Base-by-base conservation (phyloP, 2,329 filamentous ascomycete genomes). In the Emmonsiellopsis sp. region DNA sequence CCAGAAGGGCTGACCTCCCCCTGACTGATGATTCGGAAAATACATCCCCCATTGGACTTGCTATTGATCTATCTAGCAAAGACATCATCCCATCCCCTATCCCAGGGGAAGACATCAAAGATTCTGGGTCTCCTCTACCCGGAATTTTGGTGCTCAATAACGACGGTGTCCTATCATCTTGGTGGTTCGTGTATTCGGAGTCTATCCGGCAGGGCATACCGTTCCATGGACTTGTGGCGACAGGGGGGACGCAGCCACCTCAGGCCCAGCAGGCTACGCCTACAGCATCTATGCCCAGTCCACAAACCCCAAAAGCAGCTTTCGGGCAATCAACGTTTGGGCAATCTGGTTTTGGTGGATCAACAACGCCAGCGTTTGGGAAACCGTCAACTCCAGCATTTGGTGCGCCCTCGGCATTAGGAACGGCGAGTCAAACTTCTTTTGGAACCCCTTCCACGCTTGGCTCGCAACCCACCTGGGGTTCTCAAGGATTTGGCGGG, bases 101-200 rank as follows among this genome's bases (percentile, higher is more conserved):
- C 54, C 82, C 55, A 82, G 79, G 82, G 1, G 86, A 93, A 57
- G 86, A 95, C 63, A 82, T 94, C 46, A 80, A 86, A 34, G 81
- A 91, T 62, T 94, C 90, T 4, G 79, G 85, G 0, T 84, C 82
- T 1, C 92, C 93, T 10, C 71, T 97, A 7, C 93, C 93, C 5
- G 88, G 85, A 9, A 76, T 95, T 42, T 85, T 93, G 77, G 79
- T 89, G 33, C 75, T 98, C 13, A 97, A 94, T 56, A 85, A 95
- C 59, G 88, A 96, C 63, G 93, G 93, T 58, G 73, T 95, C 8
- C 75, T 98, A 13, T 83, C 82, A 45, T 80, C 84, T 10, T 98
- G 92, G 90, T 96, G 92, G 88, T 72, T 97, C 43, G 80, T 97
- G 17, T 96, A 96, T 71, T 82, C 86, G 37, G 89, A 94, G 42